Base-by-base conservation (phyloP, 805 yeast genomes). In the Dipodascus geniculatus region DNA sequence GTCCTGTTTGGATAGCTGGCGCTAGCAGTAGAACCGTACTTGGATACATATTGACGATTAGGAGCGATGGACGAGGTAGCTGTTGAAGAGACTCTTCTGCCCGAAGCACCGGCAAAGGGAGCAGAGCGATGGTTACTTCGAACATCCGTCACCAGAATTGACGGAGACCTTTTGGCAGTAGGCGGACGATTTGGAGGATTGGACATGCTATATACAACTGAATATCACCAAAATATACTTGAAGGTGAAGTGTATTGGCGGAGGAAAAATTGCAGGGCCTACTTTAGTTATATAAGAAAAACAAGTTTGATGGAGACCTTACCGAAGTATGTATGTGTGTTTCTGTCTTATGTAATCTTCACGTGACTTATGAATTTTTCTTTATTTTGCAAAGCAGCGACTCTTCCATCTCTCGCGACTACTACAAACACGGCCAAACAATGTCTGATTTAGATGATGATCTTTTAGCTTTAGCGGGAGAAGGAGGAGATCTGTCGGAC, bases 401-500 rank as follows among this genome's bases (percentile, higher is more conserved):
- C 33, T 6, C 33, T 28, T 28, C 6, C 6, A 28, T 6, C 33
- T 28, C 6, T 6, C 33, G 33, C 33, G 33, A 6, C 33, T 6
- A 28, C 33, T 28, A 28, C 33, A 28, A 6, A n/a, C n/a, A n/a
- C n/a, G n/a, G n/a, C n/a, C 11, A 6, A 6, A 28, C 6, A 28
- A 86, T 86, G 95, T 83, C 90, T 56, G 95, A 81, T 66, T 80
- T 88, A 65, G 97, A 90, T 67, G 98, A 91, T 68, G 99, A 93
- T 78, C 78, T 93, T 72, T 79, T 91, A 65, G 98, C 96, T 20
- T 79, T 93, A 63, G 99, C 99, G 51, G 98, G 95, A 56, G 82
- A 77, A 23, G 84, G 76, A 52, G 81, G 78, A 33, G 82, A 60
- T 24, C 48, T 59, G 9, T 60, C 55, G 23, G 64, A 60, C 28